Conservation (phyloP, 2,329 filamentous ascomycete species). For the Sphaerulina musiva region DNA sequence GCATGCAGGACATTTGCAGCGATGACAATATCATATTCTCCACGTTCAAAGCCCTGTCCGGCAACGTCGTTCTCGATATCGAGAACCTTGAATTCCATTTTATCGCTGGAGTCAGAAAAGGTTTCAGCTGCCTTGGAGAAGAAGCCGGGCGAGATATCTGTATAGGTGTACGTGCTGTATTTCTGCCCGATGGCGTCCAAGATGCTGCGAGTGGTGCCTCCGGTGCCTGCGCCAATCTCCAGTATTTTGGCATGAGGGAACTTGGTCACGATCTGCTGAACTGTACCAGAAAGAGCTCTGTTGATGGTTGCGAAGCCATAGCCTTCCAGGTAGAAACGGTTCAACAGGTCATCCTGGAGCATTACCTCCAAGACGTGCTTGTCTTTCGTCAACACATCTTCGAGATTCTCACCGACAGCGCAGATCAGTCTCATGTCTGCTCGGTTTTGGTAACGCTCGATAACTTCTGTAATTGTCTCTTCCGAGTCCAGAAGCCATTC, state of each 20-base stretch:
- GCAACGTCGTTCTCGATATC: slow-evolving; percentile 30
- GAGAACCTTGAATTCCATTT: slow-evolving; percentile 30
- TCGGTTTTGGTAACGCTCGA: no score
- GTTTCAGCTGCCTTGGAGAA: slow-evolving; percentile 34
- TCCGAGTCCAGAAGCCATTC: no score
- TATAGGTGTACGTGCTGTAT: slow-evolving; percentile 41
- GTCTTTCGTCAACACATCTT: no score
- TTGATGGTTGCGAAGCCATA: background rate
- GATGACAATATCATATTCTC: slow-evolving; percentile 29
- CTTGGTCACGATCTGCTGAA: slow-evolving; percentile 30
- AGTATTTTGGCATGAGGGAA: slow-evolving; percentile 41
- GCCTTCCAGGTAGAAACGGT: background rate
- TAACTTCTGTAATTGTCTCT: no score
- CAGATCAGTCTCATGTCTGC: no score
- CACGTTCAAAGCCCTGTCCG: slow-evolving; percentile 35
- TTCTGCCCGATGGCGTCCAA: slow-evolving; percentile 20
- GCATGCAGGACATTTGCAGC: slow-evolving; percentile 25
- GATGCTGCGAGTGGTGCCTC: slow-evolving; percentile 36
- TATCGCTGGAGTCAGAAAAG: slow-evolving; percentile 24
- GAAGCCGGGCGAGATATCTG: slow-evolving; percentile 40
- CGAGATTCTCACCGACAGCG: no score
- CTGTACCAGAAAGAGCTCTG: background rate
- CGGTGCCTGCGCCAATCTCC: slow-evolving; percentile 43
- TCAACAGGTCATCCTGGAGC: background rate
- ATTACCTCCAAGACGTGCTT: no score